Evolutionary conservation across 768 basidiomycete genomes (phyloP), one percentile per base, ranked within the genome.

Genomic region (Pulveroboletus frians): DNA sequence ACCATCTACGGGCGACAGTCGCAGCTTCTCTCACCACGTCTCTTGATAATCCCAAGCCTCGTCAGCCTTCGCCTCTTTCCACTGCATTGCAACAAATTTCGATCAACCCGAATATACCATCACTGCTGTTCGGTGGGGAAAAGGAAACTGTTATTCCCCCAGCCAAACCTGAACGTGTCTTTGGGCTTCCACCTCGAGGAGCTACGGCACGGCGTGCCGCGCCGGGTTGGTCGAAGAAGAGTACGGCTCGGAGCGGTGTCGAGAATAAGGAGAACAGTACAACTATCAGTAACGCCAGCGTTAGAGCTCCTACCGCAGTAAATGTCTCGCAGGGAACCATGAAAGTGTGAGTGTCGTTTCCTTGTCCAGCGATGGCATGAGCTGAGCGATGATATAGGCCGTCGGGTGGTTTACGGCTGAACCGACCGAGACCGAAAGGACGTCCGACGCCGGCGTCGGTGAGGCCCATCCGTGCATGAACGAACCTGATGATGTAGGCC

Each of bases 221-320:
- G 0, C 70, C 80, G 1, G 85, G 85, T 2, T 81, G 77, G 81
- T 68, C 80, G 36, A 88, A 87, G 69, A 77, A 80, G 31, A 79
- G 75, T 55, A 72, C 68, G 0, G 77, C 75, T 27, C 66, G 82
- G 72, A 66, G 68, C 62, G 50, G 77, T 65, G 44, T 71, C 60
- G 82, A 79, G 50, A 77, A 77, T 55, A 78, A 83, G 62, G 80
- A 83, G 64, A 82, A 81, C 26, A 63, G 60, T 37, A 47, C 54
- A 27, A 43, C 46, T 5, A 44, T 50, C 1, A 43, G 51, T 11
- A 61, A 54, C 11, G 21, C 36, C 20, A 43, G 47, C 5, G 4
- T 49, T 9, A 42, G 50, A 23, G 38, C 37, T 18, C 43, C 39
- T 3, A 30, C 42, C 3, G 46, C 35, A 8, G 56, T 53, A 7